phyloP scores from a whole-genome alignment of 805 yeast genomes.

The Tanozyma kutaoensis region DNA sequence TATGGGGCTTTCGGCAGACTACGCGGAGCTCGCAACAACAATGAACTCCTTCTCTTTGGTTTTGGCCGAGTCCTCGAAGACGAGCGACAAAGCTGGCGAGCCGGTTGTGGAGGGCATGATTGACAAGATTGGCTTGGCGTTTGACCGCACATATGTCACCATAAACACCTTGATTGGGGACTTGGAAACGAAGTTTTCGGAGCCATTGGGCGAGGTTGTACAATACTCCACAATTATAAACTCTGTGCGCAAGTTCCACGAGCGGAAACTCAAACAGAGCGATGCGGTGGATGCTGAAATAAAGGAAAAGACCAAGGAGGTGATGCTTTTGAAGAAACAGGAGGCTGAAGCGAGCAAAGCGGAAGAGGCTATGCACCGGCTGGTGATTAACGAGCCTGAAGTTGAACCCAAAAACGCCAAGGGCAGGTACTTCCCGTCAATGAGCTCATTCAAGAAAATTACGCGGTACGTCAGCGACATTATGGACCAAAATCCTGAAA shows the following conservation, averaged over 20 bases:
- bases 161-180: constrained; percentile 38
- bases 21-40: constrained; percentile 60
- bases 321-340: constrained; percentile 14
- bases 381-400: constrained; percentile 7
- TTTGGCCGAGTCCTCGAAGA: constrained; percentile 14
- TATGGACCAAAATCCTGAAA: constrained; percentile 54
- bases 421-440: constrained; percentile 38
- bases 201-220: constrained; percentile 60
- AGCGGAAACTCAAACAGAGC: constrained; percentile 20
- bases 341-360: constrained; percentile 17
- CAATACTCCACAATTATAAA: constrained; percentile 48
- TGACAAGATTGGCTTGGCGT: constrained; percentile 78
- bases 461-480: constrained; percentile 43
- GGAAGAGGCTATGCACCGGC: constrained; percentile 11
- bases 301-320: constrained; percentile 15
- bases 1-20: constrained; percentile 46
- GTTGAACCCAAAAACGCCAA: constrained; percentile 13
- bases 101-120: constrained; percentile 23
- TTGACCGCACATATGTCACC: constrained; percentile 53
- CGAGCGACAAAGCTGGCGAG: constrained; percentile 9
- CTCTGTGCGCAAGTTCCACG: constrained; percentile 46
- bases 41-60: constrained; percentile 43
- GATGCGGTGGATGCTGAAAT: constrained; percentile 18
- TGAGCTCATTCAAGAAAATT: constrained; percentile 30
- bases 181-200: constrained; percentile 46